Conservation (phyloP, 2,329 filamentous ascomycete species). For the Pseudogymnoascus sp. region DNA sequence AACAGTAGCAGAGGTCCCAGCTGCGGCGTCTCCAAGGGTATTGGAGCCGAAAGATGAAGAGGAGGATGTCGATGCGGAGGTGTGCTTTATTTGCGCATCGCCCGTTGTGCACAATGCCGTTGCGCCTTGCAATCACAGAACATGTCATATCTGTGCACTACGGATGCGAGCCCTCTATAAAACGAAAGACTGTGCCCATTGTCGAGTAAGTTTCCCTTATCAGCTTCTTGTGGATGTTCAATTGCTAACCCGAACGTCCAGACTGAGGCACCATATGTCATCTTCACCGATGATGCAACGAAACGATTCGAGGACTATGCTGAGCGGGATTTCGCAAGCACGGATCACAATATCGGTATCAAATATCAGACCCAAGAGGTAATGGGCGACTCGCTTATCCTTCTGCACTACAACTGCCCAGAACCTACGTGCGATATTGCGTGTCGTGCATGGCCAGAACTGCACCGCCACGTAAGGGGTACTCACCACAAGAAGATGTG, state of each 20-base stretch:
- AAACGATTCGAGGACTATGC: conserved; percentile 84
- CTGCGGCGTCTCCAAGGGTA: conserved; percentile 19
- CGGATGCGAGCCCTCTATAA: conserved; percentile 92
- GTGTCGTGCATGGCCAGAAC: conserved; percentile 70
- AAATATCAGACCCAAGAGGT: conserved; percentile 85
- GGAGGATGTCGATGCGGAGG: conserved; percentile 59
- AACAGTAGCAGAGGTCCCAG: neutral
- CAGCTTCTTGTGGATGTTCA: conserved; percentile 16
- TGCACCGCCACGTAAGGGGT: conserved; percentile 73
- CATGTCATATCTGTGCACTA: conserved; percentile 91
- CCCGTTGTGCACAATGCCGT: conserved; percentile 80
- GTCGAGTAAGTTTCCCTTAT: conserved; percentile 56
- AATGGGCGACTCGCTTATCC: conserved; percentile 78
- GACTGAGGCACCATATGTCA: conserved; percentile 70
- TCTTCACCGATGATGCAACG: conserved; percentile 79
- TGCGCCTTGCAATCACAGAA: conserved; percentile 90
- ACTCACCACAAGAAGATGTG: conserved; percentile 85
- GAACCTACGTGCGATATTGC: conserved; percentile 78
- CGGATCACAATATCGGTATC: conserved; percentile 82
- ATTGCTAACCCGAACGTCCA: conserved; percentile 21
- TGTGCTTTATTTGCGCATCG: conserved; percentile 98
- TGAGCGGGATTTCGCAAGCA: conserved; percentile 63
- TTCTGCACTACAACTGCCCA: conserved; percentile 92
- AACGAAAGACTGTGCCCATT: conserved; percentile 94
- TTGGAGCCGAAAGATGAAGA: conserved; percentile 21